Evolutionary conservation across 371 early-diverging fungal genomes (phyloP).

Genomic region (Apophysomyces elegans): DNA sequence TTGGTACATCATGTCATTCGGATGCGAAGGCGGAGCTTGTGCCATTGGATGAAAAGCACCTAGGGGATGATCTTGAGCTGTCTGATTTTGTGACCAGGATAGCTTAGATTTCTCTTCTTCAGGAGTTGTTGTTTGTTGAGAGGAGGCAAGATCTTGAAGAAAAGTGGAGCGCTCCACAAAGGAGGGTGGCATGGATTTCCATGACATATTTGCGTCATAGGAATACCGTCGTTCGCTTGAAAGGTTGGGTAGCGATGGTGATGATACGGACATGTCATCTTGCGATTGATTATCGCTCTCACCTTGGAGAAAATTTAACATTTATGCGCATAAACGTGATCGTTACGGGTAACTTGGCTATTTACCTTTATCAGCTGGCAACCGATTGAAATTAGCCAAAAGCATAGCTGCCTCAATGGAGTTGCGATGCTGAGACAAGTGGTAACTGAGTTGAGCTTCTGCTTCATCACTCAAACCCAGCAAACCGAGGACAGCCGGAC

Average conservation of each 20-base stretch:
- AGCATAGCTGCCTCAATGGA: conserved; percentile 60
- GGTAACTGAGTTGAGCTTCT: conserved; percentile 35
- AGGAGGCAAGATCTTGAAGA: conserved; percentile 18
- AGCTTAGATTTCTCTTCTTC: neutral
- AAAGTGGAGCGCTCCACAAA: conserved; percentile 36
- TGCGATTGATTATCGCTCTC: conserved; percentile 33
- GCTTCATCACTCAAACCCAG: conserved; percentile 39
- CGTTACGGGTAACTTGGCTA: too few species aligned
- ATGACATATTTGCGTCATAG: conserved; percentile 47
- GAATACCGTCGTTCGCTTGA: conserved; percentile 43
- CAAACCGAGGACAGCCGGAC: conserved; percentile 51
- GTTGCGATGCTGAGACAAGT: conserved; percentile 48
- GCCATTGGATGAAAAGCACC: conserved; percentile 1
- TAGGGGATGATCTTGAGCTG: conserved; percentile 5
- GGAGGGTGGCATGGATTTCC: conserved; percentile 46
- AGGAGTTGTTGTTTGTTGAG: conserved; percentile 7
- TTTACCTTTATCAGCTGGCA: conserved; percentile 20
- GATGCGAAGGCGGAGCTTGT: conserved; percentile 2
- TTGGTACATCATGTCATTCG: conserved; percentile 5
- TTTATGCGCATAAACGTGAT: conserved; percentile 10
- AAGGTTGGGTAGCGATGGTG: conserved; percentile 20
- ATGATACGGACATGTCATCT: conserved; percentile 48
- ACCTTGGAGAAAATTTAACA: conserved; percentile 3
- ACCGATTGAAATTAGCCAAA: conserved; percentile 49
- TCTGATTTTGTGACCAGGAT: conserved; percentile 11